These are phyloP conservation scores for Hamamelis virginiana DNA, from an alignment of 164 flowering plant species.

Conservation along the genomic window DNA sequence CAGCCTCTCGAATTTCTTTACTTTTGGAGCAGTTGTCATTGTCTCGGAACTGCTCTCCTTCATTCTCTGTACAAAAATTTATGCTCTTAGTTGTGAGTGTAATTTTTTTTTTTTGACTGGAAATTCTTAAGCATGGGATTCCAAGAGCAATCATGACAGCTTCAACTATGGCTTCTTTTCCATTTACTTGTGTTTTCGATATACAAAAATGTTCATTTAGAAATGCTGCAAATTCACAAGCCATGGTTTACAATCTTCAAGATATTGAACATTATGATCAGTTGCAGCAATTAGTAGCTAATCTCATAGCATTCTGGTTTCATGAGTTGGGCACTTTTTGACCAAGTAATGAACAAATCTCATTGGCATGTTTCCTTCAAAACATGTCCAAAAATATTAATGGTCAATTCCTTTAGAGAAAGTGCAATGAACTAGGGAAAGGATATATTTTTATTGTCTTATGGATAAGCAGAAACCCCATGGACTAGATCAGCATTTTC, in stretches of 20 bases:
- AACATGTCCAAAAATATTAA: no score
- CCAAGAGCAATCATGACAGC: no score
- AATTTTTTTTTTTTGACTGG: no score
- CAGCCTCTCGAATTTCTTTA: constrained; percentile 61
- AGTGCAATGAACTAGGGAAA: no score
- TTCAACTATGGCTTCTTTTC: no score
- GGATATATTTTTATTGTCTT: no score
- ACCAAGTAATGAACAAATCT: neutral
- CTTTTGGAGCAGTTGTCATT: constrained; percentile 52
- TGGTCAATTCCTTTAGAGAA: no score
- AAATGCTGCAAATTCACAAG: neutral
- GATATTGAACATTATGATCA: neutral
- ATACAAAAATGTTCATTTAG: neutral
- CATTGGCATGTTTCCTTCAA: no score
- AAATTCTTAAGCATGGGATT: no score
- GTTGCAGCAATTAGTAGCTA: neutral
- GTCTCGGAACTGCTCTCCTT: constrained; percentile 42
- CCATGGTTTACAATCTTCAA: neutral
- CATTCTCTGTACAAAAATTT: constrained; percentile 41
- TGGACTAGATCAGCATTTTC: no score
- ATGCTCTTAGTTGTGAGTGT: no score
- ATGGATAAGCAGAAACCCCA: no score
- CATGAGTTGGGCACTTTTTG: neutral
- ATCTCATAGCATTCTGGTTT: neutral
- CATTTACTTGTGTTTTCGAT: neutral